phyloP scores from a whole-genome alignment of 441 rosid genomes.

The Mallotus repandus region DNA sequence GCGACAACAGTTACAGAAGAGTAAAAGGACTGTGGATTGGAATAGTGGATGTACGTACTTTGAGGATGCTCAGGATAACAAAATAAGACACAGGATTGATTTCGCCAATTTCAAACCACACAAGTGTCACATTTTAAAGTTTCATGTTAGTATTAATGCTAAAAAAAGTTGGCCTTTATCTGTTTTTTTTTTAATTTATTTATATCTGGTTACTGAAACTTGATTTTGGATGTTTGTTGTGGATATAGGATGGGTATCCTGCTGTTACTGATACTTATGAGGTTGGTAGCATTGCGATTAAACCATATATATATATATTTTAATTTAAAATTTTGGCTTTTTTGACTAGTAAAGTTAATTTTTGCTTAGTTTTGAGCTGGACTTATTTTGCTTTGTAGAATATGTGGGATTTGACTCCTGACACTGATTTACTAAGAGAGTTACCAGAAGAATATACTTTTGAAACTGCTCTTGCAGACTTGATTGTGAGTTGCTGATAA shows the following conservation, averaged over 20 bases:
- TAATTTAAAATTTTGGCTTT: neutral
- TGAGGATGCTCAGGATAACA: constrained; percentile 37
- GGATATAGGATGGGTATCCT: constrained; percentile 55
- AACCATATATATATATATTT: neutral
- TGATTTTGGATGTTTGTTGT: neutral
- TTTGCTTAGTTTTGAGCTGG: no score
- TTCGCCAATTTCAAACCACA: constrained; percentile 37
- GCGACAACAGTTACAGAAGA: constrained; percentile 11
- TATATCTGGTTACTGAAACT: neutral
- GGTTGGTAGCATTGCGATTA: constrained; percentile 32
- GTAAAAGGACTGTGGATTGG: constrained; percentile 38
- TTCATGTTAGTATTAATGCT: constrained; percentile 46
- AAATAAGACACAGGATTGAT: constrained; percentile 24
- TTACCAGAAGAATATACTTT: constrained; percentile 62
- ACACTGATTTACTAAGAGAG: constrained; percentile 52
- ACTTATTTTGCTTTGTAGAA: constrained; percentile 37
- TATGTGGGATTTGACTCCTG: constrained; percentile 84
- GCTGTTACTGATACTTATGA: constrained; percentile 37
- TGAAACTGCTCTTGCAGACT: constrained; percentile 78
- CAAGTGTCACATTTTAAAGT: constrained; percentile 43
- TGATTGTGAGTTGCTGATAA: constrained; percentile 46
- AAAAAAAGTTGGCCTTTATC: neutral
- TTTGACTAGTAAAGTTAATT: neutral
- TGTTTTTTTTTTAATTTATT: neutral
- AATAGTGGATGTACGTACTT: constrained; percentile 22